Percentiles rank a stretch among this genome's conserved stretches.
These are phyloP conservation scores for Vanderwaltozyma polyspora DNA, from an alignment of 805 yeast species.

Conservation along the genomic window DNA sequence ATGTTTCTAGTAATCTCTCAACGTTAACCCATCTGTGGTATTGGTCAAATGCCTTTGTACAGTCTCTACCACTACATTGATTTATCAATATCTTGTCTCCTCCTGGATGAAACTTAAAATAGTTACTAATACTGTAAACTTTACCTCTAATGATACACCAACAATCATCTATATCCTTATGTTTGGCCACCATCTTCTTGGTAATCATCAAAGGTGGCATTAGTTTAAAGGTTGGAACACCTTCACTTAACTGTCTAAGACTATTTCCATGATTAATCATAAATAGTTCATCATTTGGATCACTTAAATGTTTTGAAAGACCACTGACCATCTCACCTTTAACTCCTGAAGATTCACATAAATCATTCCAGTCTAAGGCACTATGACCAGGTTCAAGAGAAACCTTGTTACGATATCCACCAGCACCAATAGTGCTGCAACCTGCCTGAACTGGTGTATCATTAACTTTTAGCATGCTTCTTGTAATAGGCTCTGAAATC, in stretches of 20 bases:
- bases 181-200: slow-evolving; percentile 47
- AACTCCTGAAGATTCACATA: slow-evolving; percentile 6
- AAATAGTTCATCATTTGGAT: slow-evolving; percentile 8
- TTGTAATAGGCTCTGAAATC: no score
- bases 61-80: slow-evolving; percentile 69
- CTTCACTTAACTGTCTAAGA: slow-evolving; percentile 8
- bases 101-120: slow-evolving; percentile 85
- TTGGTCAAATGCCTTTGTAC: slow-evolving; percentile 62
- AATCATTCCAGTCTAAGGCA: slow-evolving; percentile 25
- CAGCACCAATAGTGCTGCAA: slow-evolving; percentile 12
- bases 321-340: slow-evolving; percentile 15
- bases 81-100: slow-evolving; percentile 69
- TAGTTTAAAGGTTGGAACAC: slow-evolving; percentile 12
- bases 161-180: slow-evolving; percentile 52
- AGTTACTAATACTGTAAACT: slow-evolving; percentile 80
- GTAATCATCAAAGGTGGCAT: slow-evolving; percentile 43
- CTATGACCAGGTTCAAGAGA: slow-evolving; percentile 28
- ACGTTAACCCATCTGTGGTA: slow-evolving; percentile 76
- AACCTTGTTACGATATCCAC: slow-evolving; percentile 23
- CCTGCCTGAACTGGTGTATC: slow-evolving; percentile 5
- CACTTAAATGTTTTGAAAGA: slow-evolving; percentile 5
- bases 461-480: no score
- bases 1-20: slow-evolving; percentile 68
- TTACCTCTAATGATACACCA: slow-evolving; percentile 78
- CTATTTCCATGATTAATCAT: slow-evolving; percentile 11